Evolutionary conservation across 495 filamentous ascomycete species (phyloP), one percentile per base, ranked within the genome.

Genomic region (Talaromyces wortmannii): DNA sequence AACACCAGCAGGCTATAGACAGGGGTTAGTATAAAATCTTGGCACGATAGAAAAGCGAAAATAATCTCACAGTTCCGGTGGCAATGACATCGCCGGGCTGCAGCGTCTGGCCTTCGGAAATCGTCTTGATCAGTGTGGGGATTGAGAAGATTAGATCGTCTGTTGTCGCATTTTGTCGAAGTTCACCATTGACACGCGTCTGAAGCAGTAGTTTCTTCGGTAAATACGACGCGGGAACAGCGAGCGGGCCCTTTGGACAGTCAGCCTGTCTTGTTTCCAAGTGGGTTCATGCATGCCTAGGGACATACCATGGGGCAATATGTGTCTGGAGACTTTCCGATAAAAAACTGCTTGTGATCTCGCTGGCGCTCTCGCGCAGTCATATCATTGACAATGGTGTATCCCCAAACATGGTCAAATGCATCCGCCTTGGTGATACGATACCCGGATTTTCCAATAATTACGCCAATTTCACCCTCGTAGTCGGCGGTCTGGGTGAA

Each of bases 71-170:
- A 23, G 88, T 91, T 53, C 88, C 88, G 29, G 88, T 90, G 53
- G 88, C 88, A 48, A 91, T 84, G 16, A 89, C 45, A 66, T 90
- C 86, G 0, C 88, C 88, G 4, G 80, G 82, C 48, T 87, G 63
- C 23, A 90, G 63, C 6, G 87, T 90, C 31, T 82, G 85, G 31
- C 83, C 86, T 57, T 79, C 81, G 55, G 78, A 83, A 30, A 92
- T 66, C 57, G 86, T 83, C 0, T 78, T 67, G 57, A 91, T 83
- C 1, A 83, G 83, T 60, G 81, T 74, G 29, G 75, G 81, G 16
- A 90, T 79, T 49, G 74, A 73, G 66, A 90, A 92, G 33, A 91
- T 85, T 76, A 88, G 82, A 61, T 90, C 86, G 4, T 66, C 67
- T 0, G 85, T 88, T 43, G 66, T 82, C 36, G 75, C 81, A 46